Conservation (phyloP, 1,284 basidiomycete genomes). For the Melampsora larici-populina region DNA sequence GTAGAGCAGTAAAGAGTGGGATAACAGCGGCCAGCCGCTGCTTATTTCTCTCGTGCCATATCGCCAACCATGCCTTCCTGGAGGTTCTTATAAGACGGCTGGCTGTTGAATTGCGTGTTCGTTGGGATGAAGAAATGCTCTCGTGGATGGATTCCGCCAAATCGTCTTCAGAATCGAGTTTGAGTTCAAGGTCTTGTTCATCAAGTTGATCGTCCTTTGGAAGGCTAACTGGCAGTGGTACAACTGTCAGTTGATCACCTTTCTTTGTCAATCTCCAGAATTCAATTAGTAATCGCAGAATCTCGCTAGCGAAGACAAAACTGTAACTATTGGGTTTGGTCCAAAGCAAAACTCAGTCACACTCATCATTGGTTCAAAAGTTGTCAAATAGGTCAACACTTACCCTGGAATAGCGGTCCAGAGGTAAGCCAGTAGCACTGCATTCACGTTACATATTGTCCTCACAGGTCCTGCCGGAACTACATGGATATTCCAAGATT, state of each 20-base stretch:
- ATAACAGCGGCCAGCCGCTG: too few species aligned
- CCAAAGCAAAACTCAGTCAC: background rate
- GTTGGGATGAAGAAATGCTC: too few species aligned
- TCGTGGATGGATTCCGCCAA: too few species aligned
- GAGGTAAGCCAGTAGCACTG: conserved; percentile 35
- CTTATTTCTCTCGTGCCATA: background rate
- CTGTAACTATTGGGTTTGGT: conserved; percentile 4
- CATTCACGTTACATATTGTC: conserved; percentile 37
- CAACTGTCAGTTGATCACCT: background rate
- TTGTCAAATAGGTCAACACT: background rate
- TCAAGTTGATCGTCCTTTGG: background rate
- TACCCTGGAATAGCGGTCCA: conserved; percentile 34
- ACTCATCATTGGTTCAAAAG: background rate
- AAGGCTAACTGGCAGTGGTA: background rate
- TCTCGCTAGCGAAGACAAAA: conserved; percentile 26
- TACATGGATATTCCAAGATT: background rate
- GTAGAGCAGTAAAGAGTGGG: too few species aligned
- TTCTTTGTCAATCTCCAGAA: conserved; percentile 2
- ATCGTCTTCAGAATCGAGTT: too few species aligned
- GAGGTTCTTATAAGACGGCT: background rate
- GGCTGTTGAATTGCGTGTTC: background rate
- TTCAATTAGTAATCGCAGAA: conserved; percentile 24
- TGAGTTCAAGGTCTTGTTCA: too few species aligned
- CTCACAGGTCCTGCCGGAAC: conserved; percentile 24
- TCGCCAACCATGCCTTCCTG: conserved; percentile 17